Conservation (phyloP, 1,139 yeast genomes). For the Magnusiomyces tetraspermus region DNA sequence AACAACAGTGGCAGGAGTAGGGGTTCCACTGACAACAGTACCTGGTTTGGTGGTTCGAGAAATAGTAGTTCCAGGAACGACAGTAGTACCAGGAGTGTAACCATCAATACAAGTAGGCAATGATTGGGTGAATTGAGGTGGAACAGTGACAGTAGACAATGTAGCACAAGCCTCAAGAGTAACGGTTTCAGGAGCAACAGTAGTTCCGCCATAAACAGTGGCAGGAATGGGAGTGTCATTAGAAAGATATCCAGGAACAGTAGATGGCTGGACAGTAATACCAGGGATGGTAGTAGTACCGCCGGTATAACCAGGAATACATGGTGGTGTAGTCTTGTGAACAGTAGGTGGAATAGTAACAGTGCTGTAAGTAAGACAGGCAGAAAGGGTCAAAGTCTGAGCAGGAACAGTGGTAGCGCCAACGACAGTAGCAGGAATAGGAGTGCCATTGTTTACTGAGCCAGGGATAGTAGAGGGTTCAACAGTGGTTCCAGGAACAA, state of each 20-base stretch:
- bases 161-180: conserved; percentile 1
- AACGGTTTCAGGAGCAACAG: not conserved
- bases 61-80: conserved; percentile 10
- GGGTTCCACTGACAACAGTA: not conserved
- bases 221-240: conserved; percentile 8
- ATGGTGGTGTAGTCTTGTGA: not conserved
- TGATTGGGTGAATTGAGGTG: conserved; percentile 2
- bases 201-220: not conserved
- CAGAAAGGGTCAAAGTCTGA: conserved; percentile 4
- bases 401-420: conserved; percentile 9
- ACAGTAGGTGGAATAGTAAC: conserved; percentile 6
- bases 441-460: conserved; percentile 4
- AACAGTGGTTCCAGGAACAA: conserved; percentile 6
- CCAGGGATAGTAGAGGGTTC: conserved; percentile 4
- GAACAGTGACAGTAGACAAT: conserved; percentile 6
- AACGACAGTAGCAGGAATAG: conserved; percentile 3
- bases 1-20: conserved; percentile 3
- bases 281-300: not conserved
- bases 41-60: conserved; percentile 3
- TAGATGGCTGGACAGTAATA: conserved; percentile 1
- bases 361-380: conserved; percentile 8
- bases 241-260: not conserved
- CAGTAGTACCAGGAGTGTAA: conserved; percentile 4
- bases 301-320: not conserved
- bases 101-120: conserved; percentile 4